Percentiles rank a stretch among this genome's conserved stretches.
These are phyloP conservation scores for Chaetomium fimeti DNA, from an alignment of 495 filamentous ascomycete species.

Conservation along the genomic window DNA sequence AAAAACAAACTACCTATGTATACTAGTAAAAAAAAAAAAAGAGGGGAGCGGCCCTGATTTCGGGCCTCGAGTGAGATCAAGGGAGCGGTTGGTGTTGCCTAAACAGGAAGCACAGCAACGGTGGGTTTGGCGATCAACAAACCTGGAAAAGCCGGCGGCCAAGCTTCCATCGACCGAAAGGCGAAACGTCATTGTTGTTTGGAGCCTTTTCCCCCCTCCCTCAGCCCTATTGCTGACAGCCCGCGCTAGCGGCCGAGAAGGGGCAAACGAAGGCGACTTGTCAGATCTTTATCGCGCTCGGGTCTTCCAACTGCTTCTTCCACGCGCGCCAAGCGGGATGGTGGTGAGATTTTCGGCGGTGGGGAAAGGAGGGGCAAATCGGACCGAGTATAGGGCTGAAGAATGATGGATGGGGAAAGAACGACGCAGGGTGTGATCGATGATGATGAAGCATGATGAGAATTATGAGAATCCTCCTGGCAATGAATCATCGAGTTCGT, in stretches of 20 bases:
- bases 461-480: background rate
- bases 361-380: too few relatives aligned
- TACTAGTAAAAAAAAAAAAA: background rate
- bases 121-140: background rate
- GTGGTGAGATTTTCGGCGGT: too few relatives aligned
- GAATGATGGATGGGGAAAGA: too few relatives aligned
- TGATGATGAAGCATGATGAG: too few relatives aligned
- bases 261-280: background rate
- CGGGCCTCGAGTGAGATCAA: background rate
- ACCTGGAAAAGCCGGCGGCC: too few relatives aligned
- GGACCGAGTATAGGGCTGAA: too few relatives aligned
- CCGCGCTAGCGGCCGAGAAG: background rate
- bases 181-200: too few relatives aligned
- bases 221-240: conserved; percentile 5
- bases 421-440: too few relatives aligned
- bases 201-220: background rate
- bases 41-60: background rate
- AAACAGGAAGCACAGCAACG: background rate
- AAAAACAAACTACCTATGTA: too few relatives aligned
- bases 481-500: conserved; percentile 5
- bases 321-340: too few relatives aligned
- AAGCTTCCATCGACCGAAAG: too few relatives aligned
- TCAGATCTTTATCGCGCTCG: background rate
- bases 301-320: too few relatives aligned
- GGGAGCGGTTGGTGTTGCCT: conserved; percentile 1